Conservation (phyloP, 176 grass and related monocot genomes). For the Hyparrhenia diplandra region DNA sequence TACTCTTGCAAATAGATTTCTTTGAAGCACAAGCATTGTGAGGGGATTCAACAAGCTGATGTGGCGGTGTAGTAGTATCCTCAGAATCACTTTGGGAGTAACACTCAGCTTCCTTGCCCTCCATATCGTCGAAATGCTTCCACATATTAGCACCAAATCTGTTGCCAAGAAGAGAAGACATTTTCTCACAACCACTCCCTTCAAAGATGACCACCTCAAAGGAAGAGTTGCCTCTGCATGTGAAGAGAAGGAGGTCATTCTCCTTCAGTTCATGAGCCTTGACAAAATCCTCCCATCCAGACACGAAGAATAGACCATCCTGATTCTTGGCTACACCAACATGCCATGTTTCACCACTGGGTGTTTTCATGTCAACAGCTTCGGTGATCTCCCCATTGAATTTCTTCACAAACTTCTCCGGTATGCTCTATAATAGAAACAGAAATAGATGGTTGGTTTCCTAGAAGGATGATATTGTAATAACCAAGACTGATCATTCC, state of each 20-base stretch:
- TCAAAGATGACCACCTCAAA: slow-evolving; percentile 52
- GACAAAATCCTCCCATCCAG: slow-evolving; percentile 51
- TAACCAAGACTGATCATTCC: neutral
- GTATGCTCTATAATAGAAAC: slow-evolving; percentile 29
- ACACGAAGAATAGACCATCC: slow-evolving; percentile 6
- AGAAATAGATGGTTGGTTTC: neutral
- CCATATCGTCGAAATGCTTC: neutral
- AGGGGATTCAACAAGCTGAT: neutral
- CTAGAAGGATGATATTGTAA: neutral
- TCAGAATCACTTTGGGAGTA: neutral
- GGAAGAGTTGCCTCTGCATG: slow-evolving; percentile 22
- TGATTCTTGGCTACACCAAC: neutral
- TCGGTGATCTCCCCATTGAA: slow-evolving; percentile 26
- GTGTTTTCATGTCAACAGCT: slow-evolving; percentile 26
- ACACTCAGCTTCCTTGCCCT: neutral
- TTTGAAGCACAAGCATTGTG: neutral
- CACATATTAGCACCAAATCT: neutral
- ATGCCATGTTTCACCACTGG: slow-evolving; percentile 35
- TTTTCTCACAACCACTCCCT: slow-evolving; percentile 44
- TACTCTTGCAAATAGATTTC: neutral
- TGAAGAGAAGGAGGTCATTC: slow-evolving; percentile 51
- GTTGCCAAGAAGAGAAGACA: neutral
- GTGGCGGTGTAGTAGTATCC: neutral
- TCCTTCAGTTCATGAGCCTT: slow-evolving; percentile 35
- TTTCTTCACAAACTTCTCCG: slow-evolving; percentile 27